phyloP scores from a whole-genome alignment of 1,284 basidiomycete genomes.

The Leccinum pachyderme region DNA sequence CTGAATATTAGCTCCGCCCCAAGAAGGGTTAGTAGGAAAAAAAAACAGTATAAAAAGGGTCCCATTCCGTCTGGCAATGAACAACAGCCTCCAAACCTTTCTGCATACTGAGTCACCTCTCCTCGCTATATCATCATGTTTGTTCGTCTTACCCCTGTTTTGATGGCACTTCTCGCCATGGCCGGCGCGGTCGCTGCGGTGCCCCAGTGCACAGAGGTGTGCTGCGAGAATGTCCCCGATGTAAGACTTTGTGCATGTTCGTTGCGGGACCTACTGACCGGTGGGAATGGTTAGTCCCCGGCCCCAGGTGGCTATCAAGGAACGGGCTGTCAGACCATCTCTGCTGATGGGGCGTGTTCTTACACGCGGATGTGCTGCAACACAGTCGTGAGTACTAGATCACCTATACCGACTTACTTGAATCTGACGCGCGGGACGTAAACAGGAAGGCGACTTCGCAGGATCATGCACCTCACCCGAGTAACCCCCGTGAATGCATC shows the following conservation, averaged over 20 bases:
- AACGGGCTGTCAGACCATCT: neutral
- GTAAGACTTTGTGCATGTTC: neutral
- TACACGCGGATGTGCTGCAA: neutral
- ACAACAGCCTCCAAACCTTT: neutral
- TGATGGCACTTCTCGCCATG: conserved; percentile 1
- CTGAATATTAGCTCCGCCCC: too few relatives aligned
- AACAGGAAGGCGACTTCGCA: neutral
- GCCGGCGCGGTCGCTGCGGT: neutral
- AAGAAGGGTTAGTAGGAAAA: too few relatives aligned
- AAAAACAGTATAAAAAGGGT: neutral
- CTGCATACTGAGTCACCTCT: neutral
- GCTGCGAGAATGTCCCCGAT: neutral
- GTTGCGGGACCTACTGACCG: neutral
- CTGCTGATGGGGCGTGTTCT: neutral
- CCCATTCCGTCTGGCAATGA: neutral
- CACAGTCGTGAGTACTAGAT: conserved; percentile 2
- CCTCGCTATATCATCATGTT: conserved; percentile 3
- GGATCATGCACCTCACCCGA: neutral
- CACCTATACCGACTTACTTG: neutral
- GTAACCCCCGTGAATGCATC: neutral
- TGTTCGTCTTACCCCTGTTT: neutral
- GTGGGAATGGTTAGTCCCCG: neutral
- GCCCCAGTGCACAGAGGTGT: neutral
- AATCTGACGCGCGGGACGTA: neutral
- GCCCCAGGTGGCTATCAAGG: conserved; percentile 1